A percentile compares a stretch with the other conserved stretches of the same genome.
phyloP scores from a whole-genome alignment of 768 basidiomycete species.

The Saitozyma sp. region DNA sequence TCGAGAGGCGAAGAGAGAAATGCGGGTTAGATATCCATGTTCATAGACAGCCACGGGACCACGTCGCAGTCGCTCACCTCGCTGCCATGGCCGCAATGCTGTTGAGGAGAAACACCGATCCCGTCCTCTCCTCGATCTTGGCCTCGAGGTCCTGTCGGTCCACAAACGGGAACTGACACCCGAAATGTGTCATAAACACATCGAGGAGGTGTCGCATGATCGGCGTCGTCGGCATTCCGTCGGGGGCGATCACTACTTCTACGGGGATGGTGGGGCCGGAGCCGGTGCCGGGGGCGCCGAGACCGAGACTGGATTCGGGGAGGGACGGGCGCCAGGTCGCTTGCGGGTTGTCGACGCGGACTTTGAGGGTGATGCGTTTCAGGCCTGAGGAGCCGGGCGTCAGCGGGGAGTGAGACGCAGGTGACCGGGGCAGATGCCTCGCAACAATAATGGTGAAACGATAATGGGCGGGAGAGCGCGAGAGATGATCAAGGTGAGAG shows the following conservation, averaged over 20 bases:
- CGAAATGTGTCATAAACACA: conserved; percentile 32
- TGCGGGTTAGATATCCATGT: too few relatives aligned
- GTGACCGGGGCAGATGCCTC: too few relatives aligned
- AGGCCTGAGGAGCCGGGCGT: conserved; percentile 8
- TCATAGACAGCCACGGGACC: too few relatives aligned
- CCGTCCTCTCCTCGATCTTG: conserved; percentile 22
- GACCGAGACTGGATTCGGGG: neutral
- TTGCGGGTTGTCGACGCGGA: conserved; percentile 20
- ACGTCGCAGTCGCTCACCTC: conserved; percentile 12
- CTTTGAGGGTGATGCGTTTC: conserved; percentile 34
- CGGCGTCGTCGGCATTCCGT: conserved; percentile 16
- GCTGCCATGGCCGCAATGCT: conserved; percentile 34
- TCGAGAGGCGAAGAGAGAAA: neutral
- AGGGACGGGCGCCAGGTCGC: conserved; percentile 10
- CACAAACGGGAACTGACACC: conserved; percentile 36
- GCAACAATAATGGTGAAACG: too few relatives aligned
- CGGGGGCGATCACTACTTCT: conserved; percentile 17
- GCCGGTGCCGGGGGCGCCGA: neutral
- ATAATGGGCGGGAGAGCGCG: too few relatives aligned
- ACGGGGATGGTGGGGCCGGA: neutral
- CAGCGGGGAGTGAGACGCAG: neutral
- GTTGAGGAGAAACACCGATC: conserved; percentile 25
- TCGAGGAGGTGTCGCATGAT: conserved; percentile 32
- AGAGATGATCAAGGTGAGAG: too few relatives aligned
- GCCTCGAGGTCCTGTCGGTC: conserved; percentile 10